These are phyloP conservation scores for Prunus davidiana DNA, from an alignment of 306 rosid genomes.

Conservation along the genomic window DNA sequence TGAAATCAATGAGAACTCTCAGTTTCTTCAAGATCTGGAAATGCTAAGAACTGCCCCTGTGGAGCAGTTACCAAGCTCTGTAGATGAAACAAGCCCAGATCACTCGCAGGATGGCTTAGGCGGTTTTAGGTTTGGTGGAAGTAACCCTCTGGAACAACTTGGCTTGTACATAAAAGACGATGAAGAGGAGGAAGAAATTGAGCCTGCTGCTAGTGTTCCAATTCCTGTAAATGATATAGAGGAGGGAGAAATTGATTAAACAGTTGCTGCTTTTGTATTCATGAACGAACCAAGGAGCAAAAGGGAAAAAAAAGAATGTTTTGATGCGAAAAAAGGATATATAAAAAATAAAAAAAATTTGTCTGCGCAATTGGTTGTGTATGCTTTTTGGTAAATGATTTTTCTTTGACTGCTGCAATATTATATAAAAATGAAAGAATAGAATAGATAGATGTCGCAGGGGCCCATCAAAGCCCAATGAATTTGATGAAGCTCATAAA, in stretches of 20 bases:
- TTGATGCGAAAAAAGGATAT: neutral
- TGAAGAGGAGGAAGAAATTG: slow-evolving; percentile 77
- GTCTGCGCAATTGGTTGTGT: neutral
- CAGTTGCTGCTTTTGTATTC: slow-evolving; percentile 19
- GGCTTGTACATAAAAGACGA: slow-evolving; percentile 76
- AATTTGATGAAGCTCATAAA: neutral
- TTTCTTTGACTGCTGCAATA: neutral
- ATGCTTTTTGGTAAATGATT: neutral
- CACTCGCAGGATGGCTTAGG: slow-evolving; percentile 63
- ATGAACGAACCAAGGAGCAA: slow-evolving; percentile 12
- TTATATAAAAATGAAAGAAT: neutral
- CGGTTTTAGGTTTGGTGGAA: slow-evolving; percentile 63
- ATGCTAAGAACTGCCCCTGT: slow-evolving; percentile 64
- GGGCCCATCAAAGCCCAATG: neutral
- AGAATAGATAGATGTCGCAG: neutral
- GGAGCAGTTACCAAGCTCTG: slow-evolving; percentile 60
- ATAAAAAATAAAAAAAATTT: neutral
- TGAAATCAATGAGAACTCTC: slow-evolving; percentile 75
- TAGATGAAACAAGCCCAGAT: slow-evolving; percentile 68
- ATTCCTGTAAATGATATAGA: slow-evolving; percentile 60
- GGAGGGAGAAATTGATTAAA: slow-evolving; percentile 80
- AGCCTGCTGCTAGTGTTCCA: slow-evolving; percentile 25
- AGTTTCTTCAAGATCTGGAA: slow-evolving; percentile 72
- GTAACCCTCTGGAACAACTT: slow-evolving; percentile 71
- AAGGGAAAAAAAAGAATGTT: neutral